Conservation (phyloP, 768 basidiomycete genomes). For the Panaeolus papilionaceus region DNA sequence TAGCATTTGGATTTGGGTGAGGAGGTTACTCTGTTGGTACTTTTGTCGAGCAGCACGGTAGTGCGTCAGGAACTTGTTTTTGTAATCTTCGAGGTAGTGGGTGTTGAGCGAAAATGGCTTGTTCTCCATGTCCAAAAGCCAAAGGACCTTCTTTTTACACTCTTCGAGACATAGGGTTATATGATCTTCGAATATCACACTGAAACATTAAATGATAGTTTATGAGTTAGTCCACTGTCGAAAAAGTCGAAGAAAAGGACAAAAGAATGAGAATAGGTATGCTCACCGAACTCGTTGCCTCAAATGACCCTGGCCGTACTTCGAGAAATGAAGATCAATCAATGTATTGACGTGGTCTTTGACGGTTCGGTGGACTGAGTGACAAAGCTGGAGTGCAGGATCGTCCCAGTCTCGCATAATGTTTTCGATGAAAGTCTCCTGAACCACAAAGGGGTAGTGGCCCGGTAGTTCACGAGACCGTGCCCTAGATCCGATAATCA, state of each 20-base stretch:
- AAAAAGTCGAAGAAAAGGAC: not conserved
- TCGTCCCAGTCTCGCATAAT: conserved; percentile 52
- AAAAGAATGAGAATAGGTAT: not conserved
- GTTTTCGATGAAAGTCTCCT: conserved; percentile 50
- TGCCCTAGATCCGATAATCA: conserved; percentile 46
- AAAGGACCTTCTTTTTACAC: conserved; percentile 47
- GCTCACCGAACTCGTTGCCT: conserved; percentile 50
- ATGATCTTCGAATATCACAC: conserved; percentile 49
- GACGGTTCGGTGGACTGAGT: conserved; percentile 41
- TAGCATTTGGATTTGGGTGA: not conserved
- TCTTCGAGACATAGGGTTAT: conserved; percentile 46
- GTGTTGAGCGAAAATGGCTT: conserved; percentile 57
- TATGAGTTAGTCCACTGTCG: too few relatives aligned
- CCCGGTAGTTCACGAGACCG: conserved; percentile 74
- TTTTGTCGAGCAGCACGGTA: conserved; percentile 51
- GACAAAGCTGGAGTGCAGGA: conserved; percentile 53
- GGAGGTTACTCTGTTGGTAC: conserved; percentile 27
- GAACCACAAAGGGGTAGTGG: conserved; percentile 69
- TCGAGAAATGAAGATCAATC: conserved; percentile 53
- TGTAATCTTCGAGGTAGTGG: conserved; percentile 53
- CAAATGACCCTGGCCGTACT: conserved; percentile 58
- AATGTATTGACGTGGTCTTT: conserved; percentile 45
- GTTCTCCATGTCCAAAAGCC: conserved; percentile 54
- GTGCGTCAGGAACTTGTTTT: conserved; percentile 44
- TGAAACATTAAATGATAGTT: conserved; percentile 2